Base-by-base conservation (phyloP, 306 rosid species). In the Quercus glauca region DNA sequence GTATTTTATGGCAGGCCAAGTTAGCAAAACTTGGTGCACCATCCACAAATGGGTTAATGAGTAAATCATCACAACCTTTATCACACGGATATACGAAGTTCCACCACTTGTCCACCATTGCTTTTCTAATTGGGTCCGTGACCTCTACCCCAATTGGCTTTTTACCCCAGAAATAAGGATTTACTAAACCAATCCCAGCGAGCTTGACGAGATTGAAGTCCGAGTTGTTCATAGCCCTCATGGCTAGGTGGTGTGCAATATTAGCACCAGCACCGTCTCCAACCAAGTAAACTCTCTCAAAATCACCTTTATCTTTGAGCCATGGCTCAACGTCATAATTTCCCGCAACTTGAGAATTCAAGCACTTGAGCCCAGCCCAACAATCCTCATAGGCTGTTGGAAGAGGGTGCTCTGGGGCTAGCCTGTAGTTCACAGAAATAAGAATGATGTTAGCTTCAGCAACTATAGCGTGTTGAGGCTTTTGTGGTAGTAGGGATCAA, bases 231-330 rank as follows among this genome's bases (percentile, higher is more conserved):
- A 61, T n/a, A 26, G 49, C 17, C 69, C 78, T 83, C 10, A 87
- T 41, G 37, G 94, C 81, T 75, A 92, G 26, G 87, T 83, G 87
- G 90, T 94, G 94, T 9, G 85, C 85, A 5, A 94, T 91, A 65
- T 84, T 94, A 4, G 95, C 97, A 0, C 99, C 97, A 0, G 95
- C 93, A 20, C 99, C 90, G 51, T 94, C 99, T 29, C 99, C 99
- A 13, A 77, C 84, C 63, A 94, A 81, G 87, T 86, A 88, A 71
- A 94, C 87, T 31, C 75, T 72, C 5, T 25, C 82, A 55, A 87
- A 84, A 61, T 89, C 90, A 71, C 85, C 94, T 33, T 35, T 5
- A 1, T 87, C 91, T 51, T 73, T 77, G 35, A 94, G 74, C 97
- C 93, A 92, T 1, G 69, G 73, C 61, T 90, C 96, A 3, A 41